A percentile compares a stretch with the other conserved stretches of the same genome.
Conservation (phyloP, 768 basidiomycete species). For the Boletus rubroflammeus region DNA sequence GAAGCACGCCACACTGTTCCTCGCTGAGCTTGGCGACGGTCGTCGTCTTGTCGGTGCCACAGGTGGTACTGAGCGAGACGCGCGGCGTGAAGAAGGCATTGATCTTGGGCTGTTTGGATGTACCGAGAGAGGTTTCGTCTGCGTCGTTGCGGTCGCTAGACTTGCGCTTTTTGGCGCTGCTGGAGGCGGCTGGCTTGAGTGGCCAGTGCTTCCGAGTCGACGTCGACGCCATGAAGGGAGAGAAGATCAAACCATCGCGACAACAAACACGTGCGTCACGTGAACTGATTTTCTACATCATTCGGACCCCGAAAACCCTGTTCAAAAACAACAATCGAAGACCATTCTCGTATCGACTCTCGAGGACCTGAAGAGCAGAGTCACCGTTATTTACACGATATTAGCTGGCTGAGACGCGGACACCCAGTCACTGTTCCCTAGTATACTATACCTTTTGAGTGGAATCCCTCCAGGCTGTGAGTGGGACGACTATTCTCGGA, state of each 20-base stretch:
- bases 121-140: neutral
- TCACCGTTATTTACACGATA: too few relatives aligned
- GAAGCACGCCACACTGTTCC: slow-evolving; percentile 51
- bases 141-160: slow-evolving; percentile 2
- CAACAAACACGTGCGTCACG: slow-evolving; percentile 22
- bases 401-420: too few relatives aligned
- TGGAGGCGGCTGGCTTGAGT: slow-evolving; percentile 2
- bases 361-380: too few relatives aligned
- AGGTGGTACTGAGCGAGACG: slow-evolving; percentile 26
- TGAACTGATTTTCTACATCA: slow-evolving; percentile 12
- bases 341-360: too few relatives aligned
- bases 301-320: neutral
- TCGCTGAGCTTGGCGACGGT: slow-evolving; percentile 43
- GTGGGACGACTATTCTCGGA: too few relatives aligned
- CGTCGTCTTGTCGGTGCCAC: slow-evolving; percentile 28
- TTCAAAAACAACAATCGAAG: too few relatives aligned
- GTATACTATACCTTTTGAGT: too few relatives aligned
- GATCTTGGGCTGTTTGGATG: slow-evolving; percentile 25
- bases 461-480: too few relatives aligned
- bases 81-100: slow-evolving; percentile 27
- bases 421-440: too few relatives aligned
- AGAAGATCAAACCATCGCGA: slow-evolving; percentile 7
- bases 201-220: slow-evolving; percentile 7
- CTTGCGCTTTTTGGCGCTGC: slow-evolving; percentile 26
- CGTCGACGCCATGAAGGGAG: slow-evolving; percentile 4